Base-by-base conservation (phyloP, 345 rosid genomes). In the Laguncularia racemosa region DNA sequence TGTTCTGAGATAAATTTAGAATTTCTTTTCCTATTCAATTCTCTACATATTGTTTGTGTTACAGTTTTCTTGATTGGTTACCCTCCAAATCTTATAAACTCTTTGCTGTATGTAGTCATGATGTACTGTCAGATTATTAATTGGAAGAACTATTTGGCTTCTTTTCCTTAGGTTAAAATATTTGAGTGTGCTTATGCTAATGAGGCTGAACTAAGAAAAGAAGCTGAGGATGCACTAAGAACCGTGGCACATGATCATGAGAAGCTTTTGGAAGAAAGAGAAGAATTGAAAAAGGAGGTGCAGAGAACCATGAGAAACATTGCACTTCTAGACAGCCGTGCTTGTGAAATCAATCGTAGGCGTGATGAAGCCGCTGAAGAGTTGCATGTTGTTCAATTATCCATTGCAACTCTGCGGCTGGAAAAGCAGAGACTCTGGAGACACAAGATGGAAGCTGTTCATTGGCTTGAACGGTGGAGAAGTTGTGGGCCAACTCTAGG, bases 391-490 rank as follows among this genome's bases (percentile, higher is more conserved):
- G 50, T 81, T 59, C 78, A 71, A 63, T 71, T 67, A 65, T 81
- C 88, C 57, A 66, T 86, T 59, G 76, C 76, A 46, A 78, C 81
- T 52, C 73, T 81, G 64, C 72, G 53, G 53, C 80, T 69, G 62
- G 90, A 80, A 71, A 84, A 76, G 68, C 90, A 78, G 76, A 74
- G 70, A 61, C 73, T 81, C 55, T 59, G 72, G 56, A 67, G 66
- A 68, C 90, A 86, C 73, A 84, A 81, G 68, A 61, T 67, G 71
- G 95, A 81, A 78, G 88, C 95, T 60, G 70, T 59, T 51, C 70
- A 67, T 52, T 84, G 88, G 90, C 76, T 86, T 59, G 88, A 86
- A 52, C 65, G 84, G 47, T 86, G 90, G 90, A 86, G 71, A 72
- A 75, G 70, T 57, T 68, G 53, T 4, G 70, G 86, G 19, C 80